Percentiles rank a stretch among this genome's conserved stretches.
phyloP scores from a whole-genome alignment of 2,329 filamentous ascomycete species.

The Exserohilum turcica region DNA sequence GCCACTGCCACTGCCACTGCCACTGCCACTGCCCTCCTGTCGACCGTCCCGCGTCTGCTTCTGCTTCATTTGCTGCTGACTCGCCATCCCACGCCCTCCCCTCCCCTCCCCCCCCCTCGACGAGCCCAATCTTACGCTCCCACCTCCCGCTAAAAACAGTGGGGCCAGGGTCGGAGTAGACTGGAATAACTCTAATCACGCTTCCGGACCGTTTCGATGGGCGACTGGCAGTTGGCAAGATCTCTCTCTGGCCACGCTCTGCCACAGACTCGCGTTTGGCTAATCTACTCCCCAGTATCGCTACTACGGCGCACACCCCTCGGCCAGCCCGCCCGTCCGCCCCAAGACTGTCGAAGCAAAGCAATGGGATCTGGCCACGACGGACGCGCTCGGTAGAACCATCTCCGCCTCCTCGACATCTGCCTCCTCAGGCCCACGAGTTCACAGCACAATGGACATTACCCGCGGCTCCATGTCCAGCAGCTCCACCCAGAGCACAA shows the following conservation, averaged over 20 bases:
- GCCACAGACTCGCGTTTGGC: not conserved
- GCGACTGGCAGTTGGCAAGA: constrained; percentile 46
- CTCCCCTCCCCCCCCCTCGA: constrained; percentile 40
- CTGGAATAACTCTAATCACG: constrained; percentile 16
- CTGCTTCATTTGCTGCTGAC: constrained; percentile 22
- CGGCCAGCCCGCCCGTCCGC: constrained; percentile 29
- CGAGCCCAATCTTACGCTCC: constrained; percentile 40
- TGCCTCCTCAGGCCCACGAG: constrained; percentile 21
- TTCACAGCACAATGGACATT: constrained; percentile 41
- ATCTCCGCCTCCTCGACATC: constrained; percentile 34
- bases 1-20: constrained; percentile 8
- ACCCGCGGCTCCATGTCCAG: constrained; percentile 48
- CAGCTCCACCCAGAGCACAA: constrained; percentile 42
- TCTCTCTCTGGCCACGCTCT: constrained; percentile 11
- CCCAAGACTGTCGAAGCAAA: constrained; percentile 43
- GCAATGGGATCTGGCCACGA: constrained; percentile 45
- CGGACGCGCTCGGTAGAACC: constrained; percentile 45
- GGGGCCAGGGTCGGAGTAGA: constrained; percentile 36
- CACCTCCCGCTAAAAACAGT: constrained; percentile 47
- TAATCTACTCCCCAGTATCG: constrained; percentile 38
- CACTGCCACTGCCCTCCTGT: constrained; percentile 17
- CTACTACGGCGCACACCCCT: constrained; percentile 38
- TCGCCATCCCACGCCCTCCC: constrained; percentile 42
- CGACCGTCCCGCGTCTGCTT: too few relatives aligned
- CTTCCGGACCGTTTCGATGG: constrained; percentile 29